Evolutionary conservation across 1,284 basidiomycete genomes (phyloP).

Genomic region (Malassezia nana): DNA sequence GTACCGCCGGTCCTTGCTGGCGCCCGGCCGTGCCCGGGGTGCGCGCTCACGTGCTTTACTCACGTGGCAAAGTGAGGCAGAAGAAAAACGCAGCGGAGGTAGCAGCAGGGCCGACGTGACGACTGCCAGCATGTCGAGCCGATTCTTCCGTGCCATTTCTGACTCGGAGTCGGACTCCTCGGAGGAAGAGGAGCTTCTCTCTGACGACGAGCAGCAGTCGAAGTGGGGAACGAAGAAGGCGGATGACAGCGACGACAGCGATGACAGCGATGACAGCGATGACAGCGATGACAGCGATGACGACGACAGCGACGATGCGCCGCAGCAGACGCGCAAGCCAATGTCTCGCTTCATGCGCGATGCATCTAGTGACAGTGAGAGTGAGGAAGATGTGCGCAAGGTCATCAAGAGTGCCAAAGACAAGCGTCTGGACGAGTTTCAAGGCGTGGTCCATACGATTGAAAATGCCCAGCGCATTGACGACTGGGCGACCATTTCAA

Average conservation of each 20-base stretch:
- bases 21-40: conserved; percentile 18
- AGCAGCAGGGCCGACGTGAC: neutral
- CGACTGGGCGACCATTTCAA: conserved; percentile 87
- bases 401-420: conserved; percentile 76
- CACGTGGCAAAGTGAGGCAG: conserved; percentile 13
- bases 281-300: conserved; percentile 27
- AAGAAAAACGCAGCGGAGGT: conserved; percentile 11
- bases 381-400: conserved; percentile 61
- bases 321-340: conserved; percentile 27
- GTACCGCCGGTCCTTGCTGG: neutral
- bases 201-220: conserved; percentile 38
- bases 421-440: conserved; percentile 78
- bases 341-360: conserved; percentile 47
- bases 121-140: conserved; percentile 33
- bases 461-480: conserved; percentile 85
- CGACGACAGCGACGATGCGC: conserved; percentile 16
- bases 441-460: conserved; percentile 72
- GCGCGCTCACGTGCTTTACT: conserved; percentile 8
- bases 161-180: conserved; percentile 46
- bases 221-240: conserved; percentile 20
- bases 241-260: conserved; percentile 28
- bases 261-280: conserved; percentile 26
- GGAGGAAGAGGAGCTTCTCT: conserved; percentile 44
- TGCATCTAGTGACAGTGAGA: conserved; percentile 54
- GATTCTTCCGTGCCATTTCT: conserved; percentile 47